phyloP scores from a whole-genome alignment of 495 filamentous ascomycete species.

The Lophiotrema nucula region DNA sequence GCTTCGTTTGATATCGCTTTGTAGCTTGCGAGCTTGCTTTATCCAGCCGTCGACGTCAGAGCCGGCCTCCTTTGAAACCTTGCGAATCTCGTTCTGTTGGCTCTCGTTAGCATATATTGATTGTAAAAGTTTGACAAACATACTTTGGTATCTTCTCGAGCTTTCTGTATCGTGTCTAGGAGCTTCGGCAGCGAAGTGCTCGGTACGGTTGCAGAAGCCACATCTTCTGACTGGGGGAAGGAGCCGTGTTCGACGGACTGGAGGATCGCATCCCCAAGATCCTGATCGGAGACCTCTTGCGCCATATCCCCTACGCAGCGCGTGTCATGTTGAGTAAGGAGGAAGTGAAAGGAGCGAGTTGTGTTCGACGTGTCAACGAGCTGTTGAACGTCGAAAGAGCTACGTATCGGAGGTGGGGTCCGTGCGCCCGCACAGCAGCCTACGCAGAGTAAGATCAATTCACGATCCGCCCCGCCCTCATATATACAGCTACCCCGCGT shows the following conservation, averaged over 20 bases:
- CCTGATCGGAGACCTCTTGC: conserved; percentile 30
- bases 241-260: conserved; percentile 66
- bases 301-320: conserved; percentile 16
- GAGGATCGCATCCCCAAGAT: conserved; percentile 66
- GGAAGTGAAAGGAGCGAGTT: background rate
- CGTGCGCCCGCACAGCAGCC: background rate
- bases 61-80: conserved; percentile 68
- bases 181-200: conserved; percentile 59
- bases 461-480: background rate
- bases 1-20: conserved; percentile 73
- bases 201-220: conserved; percentile 63
- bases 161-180: conserved; percentile 61
- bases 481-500: no score
- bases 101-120: background rate
- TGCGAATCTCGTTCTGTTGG: conserved; percentile 64
- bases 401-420: background rate
- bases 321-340: conserved; percentile 3
- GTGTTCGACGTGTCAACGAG: background rate
- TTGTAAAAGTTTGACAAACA: conserved; percentile 3
- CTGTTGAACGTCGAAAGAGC: background rate
- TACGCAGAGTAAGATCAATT: background rate
- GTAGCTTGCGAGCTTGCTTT: conserved; percentile 74
- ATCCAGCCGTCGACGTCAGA: conserved; percentile 84
- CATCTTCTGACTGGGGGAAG: conserved; percentile 71
- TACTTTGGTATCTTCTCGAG: conserved; percentile 70